Evolutionary conservation across 371 early-diverging fungal genomes (phyloP).

Genomic region (Mortierella sp.): DNA sequence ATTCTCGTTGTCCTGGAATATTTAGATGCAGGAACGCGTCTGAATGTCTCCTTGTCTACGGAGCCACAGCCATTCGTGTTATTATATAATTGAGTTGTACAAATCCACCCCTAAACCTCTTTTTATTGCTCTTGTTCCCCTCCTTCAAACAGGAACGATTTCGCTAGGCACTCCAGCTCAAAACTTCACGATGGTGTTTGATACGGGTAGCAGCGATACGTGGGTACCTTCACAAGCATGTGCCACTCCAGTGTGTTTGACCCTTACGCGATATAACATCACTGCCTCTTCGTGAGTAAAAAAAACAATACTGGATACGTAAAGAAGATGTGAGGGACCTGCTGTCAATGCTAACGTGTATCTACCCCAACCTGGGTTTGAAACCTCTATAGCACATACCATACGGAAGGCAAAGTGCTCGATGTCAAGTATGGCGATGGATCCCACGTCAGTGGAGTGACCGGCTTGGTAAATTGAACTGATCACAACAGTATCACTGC

Average conservation of each 20-base stretch:
- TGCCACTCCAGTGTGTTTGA: constrained; percentile 13
- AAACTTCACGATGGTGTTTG: constrained; percentile 91
- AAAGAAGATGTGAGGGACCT: background rate
- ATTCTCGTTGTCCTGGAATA: background rate
- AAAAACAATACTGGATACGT: background rate
- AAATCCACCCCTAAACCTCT: too few species aligned
- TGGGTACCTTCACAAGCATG: constrained; percentile 91
- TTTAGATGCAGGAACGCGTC: too few species aligned
- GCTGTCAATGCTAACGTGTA: too few species aligned
- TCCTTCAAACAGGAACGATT: constrained; percentile 72
- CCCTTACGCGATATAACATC: constrained; percentile 26
- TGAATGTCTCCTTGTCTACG: background rate
- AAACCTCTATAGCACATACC: constrained; percentile 25
- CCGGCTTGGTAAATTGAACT: constrained; percentile 35
- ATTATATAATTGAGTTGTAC: too few species aligned
- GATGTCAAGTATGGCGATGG: constrained; percentile 50
- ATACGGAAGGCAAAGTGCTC: constrained; percentile 24
- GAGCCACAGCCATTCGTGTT: too few species aligned
- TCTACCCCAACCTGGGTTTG: too few species aligned
- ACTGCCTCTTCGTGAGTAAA: constrained; percentile 28
- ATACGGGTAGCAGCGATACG: constrained; percentile 94
- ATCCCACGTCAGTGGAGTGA: constrained; percentile 35
- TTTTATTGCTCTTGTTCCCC: too few species aligned
- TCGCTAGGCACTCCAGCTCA: constrained; percentile 88
- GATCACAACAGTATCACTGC: background rate